These are phyloP conservation scores for Ramaria sp. DNA, from an alignment of 768 basidiomycete species.

Conservation along the genomic window DNA sequence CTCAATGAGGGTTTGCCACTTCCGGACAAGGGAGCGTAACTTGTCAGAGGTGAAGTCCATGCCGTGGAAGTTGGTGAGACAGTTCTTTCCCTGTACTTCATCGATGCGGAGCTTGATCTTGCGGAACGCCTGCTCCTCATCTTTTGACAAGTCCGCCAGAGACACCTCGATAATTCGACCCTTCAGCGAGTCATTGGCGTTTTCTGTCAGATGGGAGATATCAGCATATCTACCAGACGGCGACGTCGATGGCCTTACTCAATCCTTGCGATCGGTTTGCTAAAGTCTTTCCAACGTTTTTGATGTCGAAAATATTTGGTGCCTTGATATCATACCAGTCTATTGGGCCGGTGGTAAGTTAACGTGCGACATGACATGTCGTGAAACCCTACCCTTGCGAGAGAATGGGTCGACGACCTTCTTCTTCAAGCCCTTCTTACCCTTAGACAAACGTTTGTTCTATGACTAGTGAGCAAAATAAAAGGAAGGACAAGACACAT, in stretches of 20 bases:
- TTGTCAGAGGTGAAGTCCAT: slow-evolving; percentile 99
- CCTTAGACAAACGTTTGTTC: slow-evolving; percentile 98
- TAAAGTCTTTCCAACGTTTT: slow-evolving; percentile 96
- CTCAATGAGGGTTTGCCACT: slow-evolving; percentile 99
- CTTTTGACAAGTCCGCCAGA: slow-evolving; percentile 96
- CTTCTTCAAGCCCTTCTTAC: slow-evolving; percentile 99
- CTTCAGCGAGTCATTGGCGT: slow-evolving; percentile 96
- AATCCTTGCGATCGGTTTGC: slow-evolving; percentile 97
- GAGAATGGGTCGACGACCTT: slow-evolving; percentile 99
- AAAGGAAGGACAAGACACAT: not conserved
- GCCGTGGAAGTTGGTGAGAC: slow-evolving; percentile 99
- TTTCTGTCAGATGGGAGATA: slow-evolving; percentile 47
- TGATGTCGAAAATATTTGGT: slow-evolving; percentile 92
- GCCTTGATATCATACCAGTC: slow-evolving; percentile 99
- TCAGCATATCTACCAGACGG: slow-evolving; percentile 4
- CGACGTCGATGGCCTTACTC: slow-evolving; percentile 49
- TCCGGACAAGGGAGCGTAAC: slow-evolving; percentile 97
- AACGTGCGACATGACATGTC: not conserved
- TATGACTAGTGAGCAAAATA: slow-evolving; percentile 22
- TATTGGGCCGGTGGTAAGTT: slow-evolving; percentile 19
- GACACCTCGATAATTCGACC: slow-evolving; percentile 95
- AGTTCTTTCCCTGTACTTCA: slow-evolving; percentile 96
- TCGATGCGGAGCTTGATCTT: slow-evolving; percentile 99
- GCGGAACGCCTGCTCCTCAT: slow-evolving; percentile 98
- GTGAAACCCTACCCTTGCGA: slow-evolving; percentile 69